These are phyloP conservation scores for Plantago ovata DNA, from an alignment of 257 asterid genomes.

Conservation along the genomic window DNA sequence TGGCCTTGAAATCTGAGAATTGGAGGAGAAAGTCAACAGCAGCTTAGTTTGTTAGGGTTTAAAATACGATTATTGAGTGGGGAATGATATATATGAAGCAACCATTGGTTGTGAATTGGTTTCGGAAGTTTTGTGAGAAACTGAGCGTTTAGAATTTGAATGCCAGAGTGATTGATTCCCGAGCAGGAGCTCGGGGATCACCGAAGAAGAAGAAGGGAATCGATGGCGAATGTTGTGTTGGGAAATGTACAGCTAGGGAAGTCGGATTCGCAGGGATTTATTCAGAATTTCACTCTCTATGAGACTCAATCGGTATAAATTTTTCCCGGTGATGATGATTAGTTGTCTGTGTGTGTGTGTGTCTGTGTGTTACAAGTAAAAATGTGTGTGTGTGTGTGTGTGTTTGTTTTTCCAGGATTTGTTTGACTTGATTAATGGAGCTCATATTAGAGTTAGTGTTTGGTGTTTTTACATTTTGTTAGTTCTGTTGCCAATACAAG, in stretches of 20 bases:
- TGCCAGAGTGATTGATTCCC: conserved; percentile 87
- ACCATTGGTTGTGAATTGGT: conserved; percentile 36
- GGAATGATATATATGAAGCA: conserved; percentile 60
- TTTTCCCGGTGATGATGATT: conserved; percentile 20
- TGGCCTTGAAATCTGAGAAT: conserved; percentile 11
- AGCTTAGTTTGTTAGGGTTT: conserved; percentile 16
- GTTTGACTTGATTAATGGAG: conserved; percentile 15
- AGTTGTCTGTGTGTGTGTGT: not conserved
- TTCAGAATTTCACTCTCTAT: conserved; percentile 91
- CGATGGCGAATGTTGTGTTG: conserved; percentile 43
- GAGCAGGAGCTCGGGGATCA: conserved; percentile 86
- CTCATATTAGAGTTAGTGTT: conserved; percentile 13
- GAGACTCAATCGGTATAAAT: conserved; percentile 80
- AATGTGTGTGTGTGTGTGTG: conserved; percentile 10
- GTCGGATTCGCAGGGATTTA: conserved; percentile 47
- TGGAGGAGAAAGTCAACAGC: conserved; percentile 8
- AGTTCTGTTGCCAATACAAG: conserved; percentile 14
- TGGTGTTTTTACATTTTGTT: not conserved
- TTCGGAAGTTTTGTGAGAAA: conserved; percentile 29
- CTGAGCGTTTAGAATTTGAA: conserved; percentile 26
- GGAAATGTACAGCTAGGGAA: conserved; percentile 32
- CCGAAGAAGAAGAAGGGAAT: conserved; percentile 16
- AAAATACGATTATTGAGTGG: conserved; percentile 20
- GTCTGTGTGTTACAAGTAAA: not conserved
- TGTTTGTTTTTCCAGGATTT: conserved; percentile 15